phyloP scores from a whole-genome alignment of 208 protist genomes.

The Trypanosoma theileri region DNA sequence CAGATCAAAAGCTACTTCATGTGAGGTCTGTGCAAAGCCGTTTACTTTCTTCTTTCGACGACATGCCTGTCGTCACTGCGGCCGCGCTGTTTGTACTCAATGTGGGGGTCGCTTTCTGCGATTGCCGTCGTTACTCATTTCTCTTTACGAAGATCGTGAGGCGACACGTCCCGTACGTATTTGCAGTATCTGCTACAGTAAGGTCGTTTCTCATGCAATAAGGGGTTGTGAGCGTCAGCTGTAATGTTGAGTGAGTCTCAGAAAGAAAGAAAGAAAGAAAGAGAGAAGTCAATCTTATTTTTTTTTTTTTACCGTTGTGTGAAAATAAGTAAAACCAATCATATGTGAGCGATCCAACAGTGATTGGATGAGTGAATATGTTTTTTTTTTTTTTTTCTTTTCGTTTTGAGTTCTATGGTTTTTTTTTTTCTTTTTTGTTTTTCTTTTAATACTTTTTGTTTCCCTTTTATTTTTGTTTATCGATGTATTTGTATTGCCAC shows the following conservation, averaged over 20 bases:
- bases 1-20: constrained; percentile 7
- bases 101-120: constrained; percentile 26
- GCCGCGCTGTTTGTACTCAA: constrained; percentile 14
- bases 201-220: constrained; percentile 8
- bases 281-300: neutral
- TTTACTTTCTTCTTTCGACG: constrained; percentile 31
- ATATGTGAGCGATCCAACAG: too few relatives aligned
- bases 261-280: constrained; percentile 12
- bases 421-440: neutral
- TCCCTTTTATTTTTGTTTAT: neutral
- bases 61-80: constrained; percentile 23
- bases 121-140: constrained; percentile 14
- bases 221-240: neutral
- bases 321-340: too few relatives aligned
- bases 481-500: neutral
- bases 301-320: constrained; percentile 16
- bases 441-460: neutral
- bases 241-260: neutral
- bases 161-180: constrained; percentile 23
- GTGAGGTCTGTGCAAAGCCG: constrained; percentile 16
- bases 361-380: constrained; percentile 5
- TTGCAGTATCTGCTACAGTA: constrained; percentile 20
- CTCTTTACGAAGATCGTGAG: constrained; percentile 11
- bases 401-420: too few relatives aligned
- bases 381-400: neutral